Base-by-base conservation (phyloP, 495 filamentous ascomycete genomes). In the Mycothermus thermophilus region DNA sequence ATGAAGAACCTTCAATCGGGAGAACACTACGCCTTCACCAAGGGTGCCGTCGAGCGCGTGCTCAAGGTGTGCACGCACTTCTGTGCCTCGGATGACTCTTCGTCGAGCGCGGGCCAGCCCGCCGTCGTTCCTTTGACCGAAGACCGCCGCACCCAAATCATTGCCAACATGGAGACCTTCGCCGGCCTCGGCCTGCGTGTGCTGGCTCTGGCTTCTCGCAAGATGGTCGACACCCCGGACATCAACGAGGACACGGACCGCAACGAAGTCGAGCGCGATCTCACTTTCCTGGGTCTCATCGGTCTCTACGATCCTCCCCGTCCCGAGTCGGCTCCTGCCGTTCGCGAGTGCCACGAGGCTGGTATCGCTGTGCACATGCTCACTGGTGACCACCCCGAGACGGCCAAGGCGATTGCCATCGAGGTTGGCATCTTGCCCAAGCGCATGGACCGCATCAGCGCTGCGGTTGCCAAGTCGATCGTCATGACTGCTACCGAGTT, bases 301-400 rank as follows among this genome's bases (percentile, higher is more conserved):
- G 80, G 79, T 1, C 68, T 85, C 24, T 80, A 81, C 40, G 80
- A 83, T 51, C 79, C 80, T 10, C 77, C 77, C 4, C 74, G 80
- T 1, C 64, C 71, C 5, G 79, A 80, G 43, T 79, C 77, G 3
- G 70, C 66, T 12, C 67, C 63, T 4, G 71, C 80, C 2, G 70
- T 87, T n/a, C 55, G 60, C 8, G 66, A 73, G 43, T 84, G 79
- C 53, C 67, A 75, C 27, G 56, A 63, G 25, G 81, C 81, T 15
- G 82, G 81, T 17, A 80, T 87, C 27, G 64, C 66, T 28, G 78
- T 85, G 3, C 78, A 83, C 52, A 87, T 87, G 80, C 59, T 86
- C 5, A 87, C 81, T n/a, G 80, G 78, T 9, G 81, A 87, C 47
- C 79, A 86, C 33, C 72, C 75, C 0, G 72, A 71, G 19, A 88